Conservation (phyloP, 1,284 basidiomycete genomes). For the Mycena citricolor region DNA sequence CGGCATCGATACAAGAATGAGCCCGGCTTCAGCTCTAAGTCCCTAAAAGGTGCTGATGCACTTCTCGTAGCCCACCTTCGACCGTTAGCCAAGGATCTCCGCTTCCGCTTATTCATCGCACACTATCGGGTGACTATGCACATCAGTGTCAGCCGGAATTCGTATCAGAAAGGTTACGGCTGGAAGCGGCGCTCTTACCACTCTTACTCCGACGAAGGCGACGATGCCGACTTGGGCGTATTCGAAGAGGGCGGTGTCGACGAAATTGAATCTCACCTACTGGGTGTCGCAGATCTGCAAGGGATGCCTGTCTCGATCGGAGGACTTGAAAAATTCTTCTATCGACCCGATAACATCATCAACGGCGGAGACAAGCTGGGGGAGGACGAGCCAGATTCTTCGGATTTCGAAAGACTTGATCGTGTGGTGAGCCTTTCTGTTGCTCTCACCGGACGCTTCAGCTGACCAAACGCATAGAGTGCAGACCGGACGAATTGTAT, state of each 20-base stretch:
- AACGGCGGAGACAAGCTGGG: not conserved
- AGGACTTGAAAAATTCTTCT: too few relatives aligned
- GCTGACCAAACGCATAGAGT: too few relatives aligned
- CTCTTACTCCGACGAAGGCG: not conserved
- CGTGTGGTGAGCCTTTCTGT: constrained; percentile 6
- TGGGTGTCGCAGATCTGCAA: constrained; percentile 8
- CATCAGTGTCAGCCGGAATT: too few relatives aligned
- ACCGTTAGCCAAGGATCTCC: constrained; percentile 16
- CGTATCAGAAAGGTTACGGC: not conserved
- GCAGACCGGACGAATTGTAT: too few relatives aligned
- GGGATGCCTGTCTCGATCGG: constrained; percentile 16
- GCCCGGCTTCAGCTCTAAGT: constrained; percentile 3
- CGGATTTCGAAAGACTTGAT: constrained; percentile 4
- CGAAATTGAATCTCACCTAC: not conserved
- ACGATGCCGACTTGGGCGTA: constrained; percentile 5
- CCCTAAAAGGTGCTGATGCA: constrained; percentile 16
- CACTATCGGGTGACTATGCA: not conserved
- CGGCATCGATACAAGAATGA: constrained; percentile 10
- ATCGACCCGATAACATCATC: not conserved
- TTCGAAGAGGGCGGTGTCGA: constrained; percentile 6
- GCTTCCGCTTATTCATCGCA: constrained; percentile 13
- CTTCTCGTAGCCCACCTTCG: constrained; percentile 7
- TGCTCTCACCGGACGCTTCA: not conserved
- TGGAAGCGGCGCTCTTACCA: not conserved
- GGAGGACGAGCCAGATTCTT: not conserved